Evolutionary conservation across 1,139 yeast genomes (phyloP).

Genomic region (Yamadazyma mexicana): DNA sequence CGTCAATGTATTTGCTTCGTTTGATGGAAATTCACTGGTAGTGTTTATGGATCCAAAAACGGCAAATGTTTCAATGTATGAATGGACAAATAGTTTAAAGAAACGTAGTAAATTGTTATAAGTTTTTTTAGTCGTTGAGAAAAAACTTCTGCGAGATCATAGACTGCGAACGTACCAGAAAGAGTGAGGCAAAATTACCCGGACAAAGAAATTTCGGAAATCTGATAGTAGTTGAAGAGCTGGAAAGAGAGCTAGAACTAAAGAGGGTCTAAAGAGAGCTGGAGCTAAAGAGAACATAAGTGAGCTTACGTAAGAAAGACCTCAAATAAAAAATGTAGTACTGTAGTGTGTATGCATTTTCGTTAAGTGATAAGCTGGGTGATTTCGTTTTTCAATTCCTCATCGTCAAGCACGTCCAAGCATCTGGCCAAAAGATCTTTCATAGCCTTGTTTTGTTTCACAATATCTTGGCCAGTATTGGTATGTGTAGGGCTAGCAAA

Average conservation of each 20-base stretch:
- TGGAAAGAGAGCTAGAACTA: too few species aligned
- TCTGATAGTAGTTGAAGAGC: too few species aligned
- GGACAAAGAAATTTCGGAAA: neutral
- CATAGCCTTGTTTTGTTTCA: conserved; percentile 10
- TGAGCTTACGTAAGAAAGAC: too few species aligned
- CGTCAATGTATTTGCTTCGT: neutral
- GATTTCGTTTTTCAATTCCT: conserved; percentile 15
- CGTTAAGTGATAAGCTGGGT: conserved; percentile 6
- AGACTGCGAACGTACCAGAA: neutral
- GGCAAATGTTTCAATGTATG: neutral
- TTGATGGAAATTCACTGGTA: too few species aligned
- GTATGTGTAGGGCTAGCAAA: conserved; percentile 2
- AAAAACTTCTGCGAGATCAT: conserved; percentile 1
- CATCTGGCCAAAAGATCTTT: conserved; percentile 13
- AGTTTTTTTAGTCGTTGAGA: conserved; percentile 2
- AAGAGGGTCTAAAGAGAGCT: too few species aligned
- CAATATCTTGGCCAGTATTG: conserved; percentile 3
- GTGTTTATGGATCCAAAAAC: neutral
- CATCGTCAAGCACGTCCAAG: conserved; percentile 12
- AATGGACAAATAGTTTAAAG: neutral
- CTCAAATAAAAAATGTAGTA: too few species aligned
- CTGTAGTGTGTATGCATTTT: too few species aligned
- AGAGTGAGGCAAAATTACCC: neutral
- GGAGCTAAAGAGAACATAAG: too few species aligned
- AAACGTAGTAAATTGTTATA: neutral